Conservation (phyloP, 495 filamentous ascomycete genomes). For the Astrothelium subdiscretum region DNA sequence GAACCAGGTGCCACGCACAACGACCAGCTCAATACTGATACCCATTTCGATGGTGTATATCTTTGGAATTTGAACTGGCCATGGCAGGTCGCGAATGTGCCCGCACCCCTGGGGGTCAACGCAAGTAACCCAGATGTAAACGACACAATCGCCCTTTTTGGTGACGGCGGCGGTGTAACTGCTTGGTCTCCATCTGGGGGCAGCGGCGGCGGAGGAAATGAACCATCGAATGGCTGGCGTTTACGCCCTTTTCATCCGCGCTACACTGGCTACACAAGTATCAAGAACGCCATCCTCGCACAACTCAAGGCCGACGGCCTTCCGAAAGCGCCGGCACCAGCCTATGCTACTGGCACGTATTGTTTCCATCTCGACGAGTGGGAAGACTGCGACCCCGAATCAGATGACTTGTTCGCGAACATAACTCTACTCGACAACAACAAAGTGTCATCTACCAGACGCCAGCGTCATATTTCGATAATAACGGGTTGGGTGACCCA, state of each 20-base stretch:
- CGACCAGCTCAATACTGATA: neutral
- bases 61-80: neutral
- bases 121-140: neutral
- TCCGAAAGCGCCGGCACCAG: neutral
- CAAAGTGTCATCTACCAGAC: neutral
- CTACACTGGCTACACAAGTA: neutral
- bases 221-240: neutral
- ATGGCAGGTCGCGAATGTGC: neutral
- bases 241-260: neutral
- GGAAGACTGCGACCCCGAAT: neutral
- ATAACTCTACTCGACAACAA: neutral
- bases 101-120: neutral
- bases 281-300: neutral
- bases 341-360: neutral
- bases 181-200: neutral
- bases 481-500: neutral
- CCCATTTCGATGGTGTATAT: neutral
- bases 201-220: neutral
- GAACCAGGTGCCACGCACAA: neutral
- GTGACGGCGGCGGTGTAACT: neutral
- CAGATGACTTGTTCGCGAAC: neutral
- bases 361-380: neutral
- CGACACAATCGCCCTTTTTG: neutral
- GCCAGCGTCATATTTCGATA: neutral
- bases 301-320: neutral